These are phyloP conservation scores for Trichoderma aggressivum DNA, from an alignment of 2,329 filamentous ascomycete species.

Conservation along the genomic window DNA sequence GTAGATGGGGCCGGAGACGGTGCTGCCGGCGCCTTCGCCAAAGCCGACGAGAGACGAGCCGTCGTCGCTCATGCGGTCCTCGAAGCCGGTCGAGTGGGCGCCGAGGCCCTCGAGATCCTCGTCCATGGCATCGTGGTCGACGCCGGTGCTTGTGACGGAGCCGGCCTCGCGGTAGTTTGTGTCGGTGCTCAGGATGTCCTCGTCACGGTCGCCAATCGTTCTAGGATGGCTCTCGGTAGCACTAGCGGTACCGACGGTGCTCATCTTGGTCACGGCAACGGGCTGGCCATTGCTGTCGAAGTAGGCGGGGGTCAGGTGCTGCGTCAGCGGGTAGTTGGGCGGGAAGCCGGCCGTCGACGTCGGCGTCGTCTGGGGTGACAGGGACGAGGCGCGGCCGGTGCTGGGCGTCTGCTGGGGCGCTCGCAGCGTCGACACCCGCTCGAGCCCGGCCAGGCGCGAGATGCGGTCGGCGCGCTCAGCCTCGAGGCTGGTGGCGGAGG, in stretches of 20 bases:
- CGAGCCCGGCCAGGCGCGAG: slow-evolving; percentile 87
- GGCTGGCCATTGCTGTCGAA: slow-evolving; percentile 75
- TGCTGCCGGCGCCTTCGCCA: slow-evolving; percentile 85
- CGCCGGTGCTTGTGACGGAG: slow-evolving; percentile 55
- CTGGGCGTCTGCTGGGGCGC: slow-evolving; percentile 31
- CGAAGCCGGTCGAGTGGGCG: slow-evolving; percentile 48
- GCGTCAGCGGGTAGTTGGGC: slow-evolving; percentile 36
- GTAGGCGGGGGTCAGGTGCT: slow-evolving; percentile 61
- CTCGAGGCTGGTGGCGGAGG: slow-evolving; percentile 70
- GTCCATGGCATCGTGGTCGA: slow-evolving; percentile 48
- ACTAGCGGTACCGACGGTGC: slow-evolving; percentile 86
- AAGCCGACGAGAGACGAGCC: slow-evolving; percentile 84
- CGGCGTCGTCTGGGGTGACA: slow-evolving; percentile 49
- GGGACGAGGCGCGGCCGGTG: slow-evolving; percentile 35
- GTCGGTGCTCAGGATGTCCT: slow-evolving; percentile 70
- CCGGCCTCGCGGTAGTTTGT: slow-evolving; percentile 57
- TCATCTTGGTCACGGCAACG: slow-evolving; percentile 69
- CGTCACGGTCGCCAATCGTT: slow-evolving; percentile 56
- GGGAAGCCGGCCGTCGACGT: slow-evolving; percentile 47
- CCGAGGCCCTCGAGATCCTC: slow-evolving; percentile 48
- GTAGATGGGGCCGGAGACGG: slow-evolving; percentile 75
- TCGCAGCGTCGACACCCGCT: slow-evolving; percentile 77
- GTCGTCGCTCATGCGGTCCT: slow-evolving; percentile 82
- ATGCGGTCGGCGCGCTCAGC: slow-evolving; percentile 94
- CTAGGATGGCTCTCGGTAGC: slow-evolving; percentile 70